Evolutionary conservation across 768 basidiomycete genomes (phyloP).

Genomic region (Psilocybe subaeruginosa): DNA sequence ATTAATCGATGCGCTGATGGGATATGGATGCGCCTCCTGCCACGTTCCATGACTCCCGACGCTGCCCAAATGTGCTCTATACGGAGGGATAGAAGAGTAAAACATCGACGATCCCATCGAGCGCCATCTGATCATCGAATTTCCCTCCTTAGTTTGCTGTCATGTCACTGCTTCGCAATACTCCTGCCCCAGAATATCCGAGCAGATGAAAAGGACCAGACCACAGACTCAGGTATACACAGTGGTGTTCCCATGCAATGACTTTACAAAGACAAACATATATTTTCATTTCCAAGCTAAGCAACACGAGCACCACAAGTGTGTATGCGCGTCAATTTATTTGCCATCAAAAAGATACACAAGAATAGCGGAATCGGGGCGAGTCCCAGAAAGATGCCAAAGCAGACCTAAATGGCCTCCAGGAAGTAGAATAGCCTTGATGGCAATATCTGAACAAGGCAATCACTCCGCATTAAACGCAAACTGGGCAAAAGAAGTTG

Average conservation of each 20-base stretch:
- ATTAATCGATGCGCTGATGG: conserved; percentile 23
- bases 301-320: not conserved
- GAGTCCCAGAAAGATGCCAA: not conserved
- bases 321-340: not conserved
- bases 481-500: not conserved
- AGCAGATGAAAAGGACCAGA: not conserved
- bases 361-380: not conserved
- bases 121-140: conserved; percentile 22
- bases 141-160: conserved; percentile 45
- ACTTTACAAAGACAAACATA: too few species aligned
- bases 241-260: too few species aligned
- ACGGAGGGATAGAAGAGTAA: conserved; percentile 16
- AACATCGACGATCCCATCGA: conserved; percentile 38
- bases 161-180: conserved; percentile 38
- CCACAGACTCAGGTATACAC: not conserved
- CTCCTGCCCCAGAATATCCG: conserved; percentile 5
- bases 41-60: conserved; percentile 52
- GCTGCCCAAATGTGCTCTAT: conserved; percentile 24
- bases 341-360: not conserved
- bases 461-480: not conserved
- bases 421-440: not conserved
- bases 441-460: not conserved
- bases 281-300: not conserved
- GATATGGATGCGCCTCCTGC: conserved; percentile 29
- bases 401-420: not conserved